Base-by-base conservation (phyloP, 2,329 filamentous ascomycete species). In the Aspergillus sp. region DNA sequence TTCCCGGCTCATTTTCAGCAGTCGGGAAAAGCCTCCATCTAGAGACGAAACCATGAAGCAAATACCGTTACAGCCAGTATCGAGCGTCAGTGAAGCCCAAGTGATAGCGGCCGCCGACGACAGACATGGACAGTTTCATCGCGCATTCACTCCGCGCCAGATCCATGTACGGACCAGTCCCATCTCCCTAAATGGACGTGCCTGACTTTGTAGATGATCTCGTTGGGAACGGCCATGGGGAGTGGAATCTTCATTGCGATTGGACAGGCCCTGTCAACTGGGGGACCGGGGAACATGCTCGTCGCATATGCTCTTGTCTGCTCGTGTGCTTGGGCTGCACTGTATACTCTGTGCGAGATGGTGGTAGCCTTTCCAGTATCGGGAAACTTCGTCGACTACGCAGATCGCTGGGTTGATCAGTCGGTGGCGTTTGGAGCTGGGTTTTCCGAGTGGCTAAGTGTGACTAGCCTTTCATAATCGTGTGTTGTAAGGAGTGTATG, bases 361-460 rank as follows among this genome's bases (percentile, higher is more conserved):
- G 71, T 70, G 1, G 68, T 73, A 41, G 63, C 65, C 3, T 72
- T 72, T 41, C 71, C 71, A 1, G 63, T 63, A 1, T 68, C 69
- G 23, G 69, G 69, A 6, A 72, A 69, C 47, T 72, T 67, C 50
- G 70, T 73, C 58, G 68, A 71, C 52, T 72, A 69, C 53, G 69
- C 68, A 14, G 68, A 72, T 49, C 65, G 70, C 19, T 73, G 64
- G 58, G 66, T 72, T 36, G 71, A 73, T 56, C 68, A 69, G 5
- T 67, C 72, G 10, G 54, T 75, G 38, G 70, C 70, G 11, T 74
- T 74, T 47, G 70, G 66, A 4, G 69, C 70, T 38, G 72, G 71
- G 1, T 56, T 63, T 46, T 53, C 61, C 5, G 56, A 56, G 46
- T 63, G 58, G 56, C 32, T 63, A 13, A 64, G 63, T 51, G 53